Evolutionary conservation across 768 basidiomycete species (phyloP).

Genomic region (Leccinum truebloodii): DNA sequence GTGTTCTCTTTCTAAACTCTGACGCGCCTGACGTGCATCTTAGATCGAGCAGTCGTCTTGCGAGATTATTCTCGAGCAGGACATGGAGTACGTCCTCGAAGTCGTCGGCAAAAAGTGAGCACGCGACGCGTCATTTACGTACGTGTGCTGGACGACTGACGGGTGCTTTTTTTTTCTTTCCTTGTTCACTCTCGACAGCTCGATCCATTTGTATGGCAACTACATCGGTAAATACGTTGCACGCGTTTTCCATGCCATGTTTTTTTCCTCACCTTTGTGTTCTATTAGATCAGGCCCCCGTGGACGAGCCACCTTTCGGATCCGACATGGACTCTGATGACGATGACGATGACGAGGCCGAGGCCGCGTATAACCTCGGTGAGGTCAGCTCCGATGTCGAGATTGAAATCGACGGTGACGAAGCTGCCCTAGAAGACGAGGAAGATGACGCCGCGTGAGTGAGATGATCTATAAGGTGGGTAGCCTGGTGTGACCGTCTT

Average conservation of each 20-base stretch:
- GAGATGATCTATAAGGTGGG: background rate
- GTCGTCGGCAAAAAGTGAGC: slow-evolving; percentile 80
- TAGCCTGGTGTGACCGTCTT: background rate
- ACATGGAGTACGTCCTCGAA: slow-evolving; percentile 66
- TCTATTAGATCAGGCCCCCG: slow-evolving; percentile 23
- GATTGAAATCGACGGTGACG: slow-evolving; percentile 66
- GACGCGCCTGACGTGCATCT: slow-evolving; percentile 8
- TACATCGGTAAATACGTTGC: slow-evolving; percentile 60
- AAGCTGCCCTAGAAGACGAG: slow-evolving; percentile 50
- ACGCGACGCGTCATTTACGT: background rate
- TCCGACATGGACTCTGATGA: slow-evolving; percentile 49
- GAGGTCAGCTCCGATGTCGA: slow-evolving; percentile 87
- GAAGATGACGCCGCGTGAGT: slow-evolving; percentile 45
- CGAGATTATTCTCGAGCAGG: slow-evolving; percentile 69
- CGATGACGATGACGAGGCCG: slow-evolving; percentile 36
- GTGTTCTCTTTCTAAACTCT: background rate
- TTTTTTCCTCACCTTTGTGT: slow-evolving; percentile 4
- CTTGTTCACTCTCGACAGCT: slow-evolving; percentile 37
- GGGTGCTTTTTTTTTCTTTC: background rate
- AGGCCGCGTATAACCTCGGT: slow-evolving; percentile 58
- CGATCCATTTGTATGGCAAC: slow-evolving; percentile 81
- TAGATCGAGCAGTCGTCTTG: slow-evolving; percentile 78
- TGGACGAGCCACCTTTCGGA: slow-evolving; percentile 43
- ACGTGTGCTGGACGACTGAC: slow-evolving; percentile 8
- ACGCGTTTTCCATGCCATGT: background rate